Base-by-base conservation (phyloP, 2,329 filamentous ascomycete species). In the Fusarium sp. region DNA sequence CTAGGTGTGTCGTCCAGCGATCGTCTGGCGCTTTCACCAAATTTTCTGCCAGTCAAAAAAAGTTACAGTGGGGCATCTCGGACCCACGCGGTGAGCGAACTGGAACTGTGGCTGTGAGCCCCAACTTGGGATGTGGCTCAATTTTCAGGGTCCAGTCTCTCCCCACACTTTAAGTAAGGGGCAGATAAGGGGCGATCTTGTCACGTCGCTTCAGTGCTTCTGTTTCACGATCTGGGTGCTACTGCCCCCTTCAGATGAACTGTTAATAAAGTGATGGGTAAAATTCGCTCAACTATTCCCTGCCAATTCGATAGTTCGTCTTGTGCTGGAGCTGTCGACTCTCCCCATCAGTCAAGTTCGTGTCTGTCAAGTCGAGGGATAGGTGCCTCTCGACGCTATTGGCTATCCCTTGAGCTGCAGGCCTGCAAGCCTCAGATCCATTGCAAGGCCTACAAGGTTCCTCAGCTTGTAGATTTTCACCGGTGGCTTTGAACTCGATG, bases 41-140 rank as follows among this genome's bases (percentile, higher is more conserved):
- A 53, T 63, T 71, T 71, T 71, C 69, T 71, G 69, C 69, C 69
- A 40, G 65, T 44, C 65, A 67, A 62, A 69, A 71, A 70, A 68
- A 57, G 62, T 55, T 59, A 50, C 26, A 42, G 65, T 39, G 54
- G 65, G 58, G 62, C 58, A 34, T 31, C n/a, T 44, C 22, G 7
- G 52, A 61, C 3, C 19, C 19, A 19, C 58, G 69, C 68, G 68
- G 68, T 70, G 65, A 46, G 39, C 7, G 32, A 19, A 4, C 22
- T 34, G 45, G 3, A 7, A 6, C 15, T 61, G 65, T 70, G 68
- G 68, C 68, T 66, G 46, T 38, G 44, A 22, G 4, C 26, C 36
- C 40, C 48, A 34, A 49, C 22, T 9, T 41, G 26, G 25, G 24
- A 7, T 58, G 68, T 70, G 68, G 68, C 68, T 66, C 31, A 45